Evolutionary conservation across 768 basidiomycete species (phyloP), one percentile per base, ranked within the genome.

Genomic region (Boletus pseudo-olivaceus): DNA sequence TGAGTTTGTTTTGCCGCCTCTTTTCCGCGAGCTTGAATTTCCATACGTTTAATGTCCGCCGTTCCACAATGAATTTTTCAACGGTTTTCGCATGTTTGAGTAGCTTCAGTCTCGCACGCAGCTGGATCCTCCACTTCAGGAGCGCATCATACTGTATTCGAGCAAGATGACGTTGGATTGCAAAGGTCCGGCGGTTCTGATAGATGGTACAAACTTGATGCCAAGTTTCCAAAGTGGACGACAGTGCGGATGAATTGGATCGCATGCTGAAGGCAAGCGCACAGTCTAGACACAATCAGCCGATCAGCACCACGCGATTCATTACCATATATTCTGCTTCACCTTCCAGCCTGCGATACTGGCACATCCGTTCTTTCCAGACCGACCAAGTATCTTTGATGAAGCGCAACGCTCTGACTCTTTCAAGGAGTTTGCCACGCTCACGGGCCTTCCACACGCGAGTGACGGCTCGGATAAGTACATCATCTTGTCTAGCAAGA

Each of bases 381-480:
- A 74, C 62, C 17, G 64, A 61, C 77, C 81, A 82, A 1, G 72
- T 69, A 39, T 68, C 68, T 59, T 76, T 79, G 42, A 80, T 49
- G 8, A 83, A 59, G 33, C 82, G 76, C 19, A 74, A 56, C 5
- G 71, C 67, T 49, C 74, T 78, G 34, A 84, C 80, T 43, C 79
- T 76, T 53, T 80, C 80, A 11, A 89, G 73, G 29, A 83, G 73
- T 47, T 69, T 73, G 30, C 83, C 84, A 9, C 83, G 79, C 61
- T 86, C 85, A 37, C 79, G 80, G 20, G 87, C 83, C 60, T 79
- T 85, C 87, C 87, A 87, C 4, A 88, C 78, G 44, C 82, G 75
- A 61, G 77, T 69, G 43, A 85, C 72, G 29, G 83, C 86, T 42
- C 79, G 78, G 30, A 88, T 54, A 20, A 87, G 74, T 14, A 84